Base-by-base conservation (phyloP, 2,329 filamentous ascomycete genomes). In the Cladosporium austrohemisphaericum region DNA sequence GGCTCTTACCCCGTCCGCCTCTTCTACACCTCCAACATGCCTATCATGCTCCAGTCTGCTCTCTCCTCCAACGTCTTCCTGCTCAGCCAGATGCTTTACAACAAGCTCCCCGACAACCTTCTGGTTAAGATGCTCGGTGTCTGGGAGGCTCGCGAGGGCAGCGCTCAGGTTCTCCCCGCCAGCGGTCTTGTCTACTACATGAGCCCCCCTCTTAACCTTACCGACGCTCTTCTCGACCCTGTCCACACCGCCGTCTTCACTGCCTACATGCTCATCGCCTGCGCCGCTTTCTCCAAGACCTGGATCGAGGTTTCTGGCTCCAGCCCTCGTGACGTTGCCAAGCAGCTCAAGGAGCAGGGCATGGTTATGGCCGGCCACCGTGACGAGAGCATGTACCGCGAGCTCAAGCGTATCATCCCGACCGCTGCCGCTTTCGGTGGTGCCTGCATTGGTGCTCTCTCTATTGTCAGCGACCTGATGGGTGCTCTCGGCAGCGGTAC, bases 1-100 rank as follows among this genome's bases (percentile, higher is more conserved):
- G 94, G 92, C 66, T 95, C 91, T 32, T 98, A 97, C 82, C 93
- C 93, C 65, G 84, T 98, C 71, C 92, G 94, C 67, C 88, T 98
- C 53, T 98, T 98, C 84, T 98, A 98, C 79, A 98, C 93, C 69
- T 96, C 91, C 71, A 98, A 98, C 86, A 98, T 98, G 94, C 93
- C 93, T 68, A 98, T 98, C 76, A 98, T 98, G 93, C 81, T 98
- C 71, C 94, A 98, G 79, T 97, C 92, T 40, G 93, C 93, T 62
- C 83, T 98, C 61, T 95, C 89, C 60, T 96, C 92, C 80, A 98
- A 98, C 80, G 83, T 98, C 75, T 98, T 98, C 84, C 79, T 98
- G 58, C 90, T 98, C 76, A 93, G 87, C 70, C 93, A 98, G 80
- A 97, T 97, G 91, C 84, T 98, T 60, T 97, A 95, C 84, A 95